A percentile compares a stretch with the other conserved stretches of the same genome.
Evolutionary conservation across 805 yeast genomes (phyloP).

Genomic region (Saccharomyces eubayanus): DNA sequence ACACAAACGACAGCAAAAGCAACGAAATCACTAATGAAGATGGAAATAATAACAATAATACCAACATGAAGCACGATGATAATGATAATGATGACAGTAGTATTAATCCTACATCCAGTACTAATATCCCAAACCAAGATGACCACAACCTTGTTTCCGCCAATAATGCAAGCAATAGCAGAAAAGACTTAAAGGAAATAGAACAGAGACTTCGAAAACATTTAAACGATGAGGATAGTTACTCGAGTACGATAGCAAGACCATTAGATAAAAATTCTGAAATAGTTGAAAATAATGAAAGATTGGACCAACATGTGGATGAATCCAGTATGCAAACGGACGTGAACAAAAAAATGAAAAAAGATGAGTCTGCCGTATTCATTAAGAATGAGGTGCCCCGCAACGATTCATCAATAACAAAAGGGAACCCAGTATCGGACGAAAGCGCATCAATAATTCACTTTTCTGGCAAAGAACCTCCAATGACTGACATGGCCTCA

Average conservation of each 20-base stretch:
- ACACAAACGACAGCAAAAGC: slow-evolving; percentile 5
- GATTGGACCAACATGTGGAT: not conserved
- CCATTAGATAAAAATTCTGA: not conserved
- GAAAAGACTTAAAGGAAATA: not conserved
- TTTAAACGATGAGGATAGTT: slow-evolving; percentile 3
- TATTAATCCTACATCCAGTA: not conserved
- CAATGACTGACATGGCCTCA: not conserved
- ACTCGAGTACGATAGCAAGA: not conserved
- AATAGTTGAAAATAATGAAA: not conserved
- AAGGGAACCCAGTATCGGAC: not conserved
- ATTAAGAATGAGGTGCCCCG: not conserved
- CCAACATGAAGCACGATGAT: slow-evolving; percentile 5
- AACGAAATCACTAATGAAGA: not conserved
- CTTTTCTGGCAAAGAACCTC: not conserved
- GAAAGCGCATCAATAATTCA: not conserved
- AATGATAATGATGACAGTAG: slow-evolving; percentile 3
- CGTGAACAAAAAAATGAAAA: not conserved
- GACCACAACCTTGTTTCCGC: not conserved
- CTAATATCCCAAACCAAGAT: not conserved
- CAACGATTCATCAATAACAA: not conserved
- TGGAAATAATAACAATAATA: not conserved
- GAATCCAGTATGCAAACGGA: not conserved
- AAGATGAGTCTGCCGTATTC: not conserved
- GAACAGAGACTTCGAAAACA: slow-evolving; percentile 5
- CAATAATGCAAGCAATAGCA: not conserved